A percentile compares a stretch with the other conserved stretches of the same genome.
These are phyloP conservation scores for Phlyctochytrium arcticum DNA, from an alignment of 192 early-diverging fungal genomes.

Conservation along the genomic window DNA sequence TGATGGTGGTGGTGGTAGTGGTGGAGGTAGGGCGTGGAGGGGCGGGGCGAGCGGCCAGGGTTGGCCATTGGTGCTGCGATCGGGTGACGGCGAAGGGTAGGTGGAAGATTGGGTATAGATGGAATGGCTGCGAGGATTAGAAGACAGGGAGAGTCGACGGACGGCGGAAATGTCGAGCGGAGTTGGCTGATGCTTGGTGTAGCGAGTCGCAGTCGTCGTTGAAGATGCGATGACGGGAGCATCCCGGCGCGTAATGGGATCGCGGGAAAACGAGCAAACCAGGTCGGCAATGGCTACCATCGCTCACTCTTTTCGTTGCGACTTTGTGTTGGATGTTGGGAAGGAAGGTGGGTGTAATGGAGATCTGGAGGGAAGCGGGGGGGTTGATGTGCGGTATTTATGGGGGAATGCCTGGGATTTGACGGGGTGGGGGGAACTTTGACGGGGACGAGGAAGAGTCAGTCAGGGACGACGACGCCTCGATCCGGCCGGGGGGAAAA, in stretches of 20 bases:
- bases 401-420: too few relatives aligned
- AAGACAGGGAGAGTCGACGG: background rate
- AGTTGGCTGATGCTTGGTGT: background rate
- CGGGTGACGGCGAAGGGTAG: background rate
- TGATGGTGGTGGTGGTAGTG: background rate
- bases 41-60: background rate
- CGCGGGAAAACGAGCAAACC: background rate
- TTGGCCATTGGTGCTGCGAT: background rate
- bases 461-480: too few relatives aligned
- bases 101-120: too few relatives aligned
- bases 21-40: background rate
- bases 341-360: too few relatives aligned
- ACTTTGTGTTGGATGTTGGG: too few relatives aligned
- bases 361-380: too few relatives aligned
- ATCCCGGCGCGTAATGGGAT: background rate
- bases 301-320: too few relatives aligned
- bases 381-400: too few relatives aligned
- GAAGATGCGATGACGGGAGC: background rate
- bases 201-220: background rate
- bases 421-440: too few relatives aligned
- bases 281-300: background rate
- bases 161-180: background rate
- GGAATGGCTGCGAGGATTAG: background rate
- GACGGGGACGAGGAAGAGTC: too few relatives aligned
- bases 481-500: too few relatives aligned